Percentiles rank a stretch among this genome's conserved stretches.
Evolutionary conservation across 306 rosid species (phyloP).

Genomic region (Prunus mira): DNA sequence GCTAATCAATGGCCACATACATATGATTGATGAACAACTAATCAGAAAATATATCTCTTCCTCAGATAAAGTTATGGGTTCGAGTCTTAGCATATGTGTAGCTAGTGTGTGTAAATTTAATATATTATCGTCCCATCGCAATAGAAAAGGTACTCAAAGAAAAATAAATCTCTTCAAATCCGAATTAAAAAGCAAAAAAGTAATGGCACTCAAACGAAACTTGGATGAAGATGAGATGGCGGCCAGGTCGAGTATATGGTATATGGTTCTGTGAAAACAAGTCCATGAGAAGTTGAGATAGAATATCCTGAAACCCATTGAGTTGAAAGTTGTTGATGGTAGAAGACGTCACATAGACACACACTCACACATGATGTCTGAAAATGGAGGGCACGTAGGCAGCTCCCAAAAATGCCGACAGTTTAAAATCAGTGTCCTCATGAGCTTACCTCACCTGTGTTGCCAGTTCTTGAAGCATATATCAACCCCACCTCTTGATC

Average conservation of each 20-base stretch:
- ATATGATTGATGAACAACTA: no score
- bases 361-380: slow-evolving; percentile 32
- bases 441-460: background rate
- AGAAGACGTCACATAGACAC: slow-evolving; percentile 23
- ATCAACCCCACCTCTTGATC: slow-evolving; percentile 5
- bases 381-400: slow-evolving; percentile 46
- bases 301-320: background rate
- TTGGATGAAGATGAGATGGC: no score
- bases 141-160: no score
- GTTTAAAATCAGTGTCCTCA: slow-evolving; percentile 26
- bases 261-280: background rate
- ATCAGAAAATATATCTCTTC: no score
- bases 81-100: no score
- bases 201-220: no score
- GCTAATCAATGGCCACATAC: no score
- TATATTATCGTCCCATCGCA: no score
- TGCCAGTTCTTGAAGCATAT: slow-evolving; percentile 3
- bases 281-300: background rate
- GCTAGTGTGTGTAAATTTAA: no score
- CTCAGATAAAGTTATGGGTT: accelerated
- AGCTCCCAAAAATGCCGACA: slow-evolving; percentile 59
- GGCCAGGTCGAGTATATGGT: no score
- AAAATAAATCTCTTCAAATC: no score
- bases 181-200: background rate
- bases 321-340: background rate